Conservation (phyloP, 2,329 filamentous ascomycete species). For the Leptographium radiaticola region DNA sequence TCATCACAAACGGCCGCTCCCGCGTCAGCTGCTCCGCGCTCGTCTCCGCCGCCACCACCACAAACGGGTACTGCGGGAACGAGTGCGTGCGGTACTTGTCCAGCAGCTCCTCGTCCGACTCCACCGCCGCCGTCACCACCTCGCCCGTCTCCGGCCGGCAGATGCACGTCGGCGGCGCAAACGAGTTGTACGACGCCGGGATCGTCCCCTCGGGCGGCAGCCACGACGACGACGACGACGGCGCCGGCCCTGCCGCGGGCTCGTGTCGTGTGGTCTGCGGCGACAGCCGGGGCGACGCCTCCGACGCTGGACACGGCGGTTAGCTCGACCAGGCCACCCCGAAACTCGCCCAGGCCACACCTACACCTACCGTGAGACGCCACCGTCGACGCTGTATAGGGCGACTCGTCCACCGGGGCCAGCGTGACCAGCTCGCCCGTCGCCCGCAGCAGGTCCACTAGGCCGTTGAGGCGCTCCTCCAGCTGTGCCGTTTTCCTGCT, state of each 20-base stretch:
- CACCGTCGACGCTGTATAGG: background rate
- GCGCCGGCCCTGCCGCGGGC: background rate
- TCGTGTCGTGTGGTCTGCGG: background rate
- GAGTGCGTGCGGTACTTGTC: conserved; percentile 30
- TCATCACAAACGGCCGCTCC: conserved; percentile 33
- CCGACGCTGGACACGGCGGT: no score
- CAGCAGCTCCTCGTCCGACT: conserved; percentile 32
- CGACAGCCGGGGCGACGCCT: background rate
- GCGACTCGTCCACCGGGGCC: background rate
- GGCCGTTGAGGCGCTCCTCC: conserved; percentile 34
- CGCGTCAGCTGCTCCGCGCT: conserved; percentile 24
- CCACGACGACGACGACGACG: background rate
- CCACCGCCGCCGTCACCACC: conserved; percentile 23
- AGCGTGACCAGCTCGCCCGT: conserved; percentile 21
- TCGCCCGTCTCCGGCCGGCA: conserved; percentile 29
- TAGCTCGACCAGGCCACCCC: no score
- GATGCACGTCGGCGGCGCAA: conserved; percentile 32
- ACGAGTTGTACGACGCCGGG: conserved; percentile 26
- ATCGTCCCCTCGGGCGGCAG: conserved; percentile 1
- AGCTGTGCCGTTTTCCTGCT: conserved; percentile 34
- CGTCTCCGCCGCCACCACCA: conserved; percentile 25
- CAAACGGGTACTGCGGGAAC: conserved; percentile 32
- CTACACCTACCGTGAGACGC: background rate
- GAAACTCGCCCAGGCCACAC: no score
- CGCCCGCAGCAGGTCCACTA: conserved; percentile 33